These are phyloP conservation scores for Hanseniaspora meyeri DNA, from an alignment of 805 yeast genomes.

Conservation along the genomic window DNA sequence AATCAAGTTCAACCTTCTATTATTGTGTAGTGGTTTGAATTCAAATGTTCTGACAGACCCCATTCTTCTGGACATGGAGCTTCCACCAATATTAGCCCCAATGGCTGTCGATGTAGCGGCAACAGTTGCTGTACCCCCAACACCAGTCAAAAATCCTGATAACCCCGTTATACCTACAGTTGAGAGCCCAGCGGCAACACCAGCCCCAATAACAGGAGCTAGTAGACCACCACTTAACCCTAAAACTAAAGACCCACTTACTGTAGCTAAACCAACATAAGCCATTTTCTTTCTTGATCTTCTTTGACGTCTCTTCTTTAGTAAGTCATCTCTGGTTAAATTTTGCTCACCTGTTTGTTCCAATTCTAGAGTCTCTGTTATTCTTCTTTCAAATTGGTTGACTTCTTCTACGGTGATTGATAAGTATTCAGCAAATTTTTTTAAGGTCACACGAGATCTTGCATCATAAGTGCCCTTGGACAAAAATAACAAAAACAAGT, in stretches of 20 bases:
- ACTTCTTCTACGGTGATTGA: slow-evolving; percentile 56
- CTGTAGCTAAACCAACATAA: slow-evolving; percentile 86
- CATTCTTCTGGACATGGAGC: slow-evolving; percentile 73
- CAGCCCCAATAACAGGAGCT: slow-evolving; percentile 98
- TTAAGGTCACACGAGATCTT: slow-evolving; percentile 69
- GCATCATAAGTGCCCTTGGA: slow-evolving; percentile 83
- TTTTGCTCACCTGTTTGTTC: slow-evolving; percentile 65
- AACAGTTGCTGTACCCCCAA: slow-evolving; percentile 90
- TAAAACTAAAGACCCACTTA: slow-evolving; percentile 88
- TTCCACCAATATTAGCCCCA: slow-evolving; percentile 80
- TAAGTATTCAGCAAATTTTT: slow-evolving; percentile 52
- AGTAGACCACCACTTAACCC: slow-evolving; percentile 90
- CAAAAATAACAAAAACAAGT: slow-evolving; percentile 63
- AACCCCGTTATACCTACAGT: slow-evolving; percentile 95
- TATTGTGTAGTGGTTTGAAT: slow-evolving; percentile 82
- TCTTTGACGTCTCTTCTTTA: slow-evolving; percentile 58
- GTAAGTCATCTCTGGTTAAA: slow-evolving; percentile 59
- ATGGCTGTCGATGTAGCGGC: slow-evolving; percentile 83
- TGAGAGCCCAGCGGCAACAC: slow-evolving; percentile 90
- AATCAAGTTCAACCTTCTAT: slow-evolving; percentile 73
- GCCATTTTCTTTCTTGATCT: slow-evolving; percentile 57
- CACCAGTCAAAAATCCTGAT: slow-evolving; percentile 81
- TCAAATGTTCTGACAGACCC: slow-evolving; percentile 93
- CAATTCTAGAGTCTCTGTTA: slow-evolving; percentile 80
- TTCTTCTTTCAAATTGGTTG: slow-evolving; percentile 76